Evolutionary conservation across 73 alveolate genomes (phyloP).

Genomic region (Blepharisma japonicum): DNA sequence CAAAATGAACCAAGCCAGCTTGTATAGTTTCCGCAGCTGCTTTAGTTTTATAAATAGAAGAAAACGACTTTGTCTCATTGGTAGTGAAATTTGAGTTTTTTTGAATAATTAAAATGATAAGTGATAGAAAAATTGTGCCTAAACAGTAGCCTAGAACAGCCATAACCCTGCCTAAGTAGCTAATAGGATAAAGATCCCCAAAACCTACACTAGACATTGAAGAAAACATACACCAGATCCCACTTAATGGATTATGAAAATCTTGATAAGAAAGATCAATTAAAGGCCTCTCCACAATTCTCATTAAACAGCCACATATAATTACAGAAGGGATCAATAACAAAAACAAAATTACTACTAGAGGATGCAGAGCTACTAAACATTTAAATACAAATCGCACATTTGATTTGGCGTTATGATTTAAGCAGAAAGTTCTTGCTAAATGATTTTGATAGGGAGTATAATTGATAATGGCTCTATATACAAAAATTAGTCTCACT

Average conservation of each 20-base stretch:
- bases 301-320: slow-evolving; percentile 5
- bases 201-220: slow-evolving; percentile 22
- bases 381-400: slow-evolving; percentile 10
- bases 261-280: neutral
- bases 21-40: slow-evolving; percentile 19
- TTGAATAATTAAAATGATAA: neutral
- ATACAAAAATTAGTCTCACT: slow-evolving; percentile 1
- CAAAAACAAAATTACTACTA: neutral
- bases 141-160: slow-evolving; percentile 6
- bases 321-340: slow-evolving; percentile 5
- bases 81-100: neutral
- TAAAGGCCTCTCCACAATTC: slow-evolving; percentile 17
- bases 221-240: slow-evolving; percentile 24
- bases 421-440: neutral
- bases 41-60: neutral
- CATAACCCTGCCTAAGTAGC: neutral
- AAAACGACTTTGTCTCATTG: slow-evolving; percentile 3
- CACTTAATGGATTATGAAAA: slow-evolving; percentile 2
- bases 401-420: slow-evolving; percentile 2
- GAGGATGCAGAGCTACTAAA: neutral
- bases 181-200: slow-evolving; percentile 6
- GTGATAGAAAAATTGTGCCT: neutral
- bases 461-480: slow-evolving; percentile 3
- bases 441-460: slow-evolving; percentile 18
- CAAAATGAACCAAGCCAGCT: neutral